Evolutionary conservation across 257 asterid species (phyloP).

Genomic region (Haberlea rhodopensis): DNA sequence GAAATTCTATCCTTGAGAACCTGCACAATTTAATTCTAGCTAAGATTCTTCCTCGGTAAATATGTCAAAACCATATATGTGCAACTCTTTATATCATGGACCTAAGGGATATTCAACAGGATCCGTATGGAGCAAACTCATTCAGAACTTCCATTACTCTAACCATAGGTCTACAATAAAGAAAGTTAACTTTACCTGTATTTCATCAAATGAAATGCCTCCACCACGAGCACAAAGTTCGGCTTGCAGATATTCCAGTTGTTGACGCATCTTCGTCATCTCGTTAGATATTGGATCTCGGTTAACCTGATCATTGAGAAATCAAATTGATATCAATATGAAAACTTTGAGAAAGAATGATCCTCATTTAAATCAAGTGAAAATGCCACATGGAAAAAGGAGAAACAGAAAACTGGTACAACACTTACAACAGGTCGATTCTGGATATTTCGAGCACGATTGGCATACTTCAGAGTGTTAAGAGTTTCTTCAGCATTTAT

Average conservation of each 20-base stretch:
- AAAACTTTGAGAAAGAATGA: slow-evolving; percentile 4
- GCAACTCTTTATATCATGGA: slow-evolving; percentile 6
- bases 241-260: slow-evolving; percentile 88
- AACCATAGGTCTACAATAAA: not conserved
- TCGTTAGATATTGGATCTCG: slow-evolving; percentile 92
- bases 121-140: not conserved
- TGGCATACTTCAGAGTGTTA: slow-evolving; percentile 93
- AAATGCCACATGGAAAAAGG: slow-evolving; percentile 14
- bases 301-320: slow-evolving; percentile 58
- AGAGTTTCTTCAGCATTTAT: slow-evolving; percentile 99
- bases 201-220: slow-evolving; percentile 80
- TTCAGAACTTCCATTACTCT: not conserved
- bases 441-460: slow-evolving; percentile 98
- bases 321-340: slow-evolving; percentile 21
- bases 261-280: slow-evolving; percentile 98
- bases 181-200: slow-evolving; percentile 53
- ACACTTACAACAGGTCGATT: slow-evolving; percentile 92
- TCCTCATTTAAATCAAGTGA: not conserved
- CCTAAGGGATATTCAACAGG: not conserved
- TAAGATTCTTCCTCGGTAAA: slow-evolving; percentile 19
- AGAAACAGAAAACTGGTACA: not conserved
- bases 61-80: slow-evolving; percentile 6
- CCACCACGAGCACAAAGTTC: slow-evolving; percentile 97
- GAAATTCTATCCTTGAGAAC: slow-evolving; percentile 77
- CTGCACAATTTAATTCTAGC: slow-evolving; percentile 41